Evolutionary conservation across 441 rosid genomes (phyloP).

Genomic region (Manihot esculenta): DNA sequence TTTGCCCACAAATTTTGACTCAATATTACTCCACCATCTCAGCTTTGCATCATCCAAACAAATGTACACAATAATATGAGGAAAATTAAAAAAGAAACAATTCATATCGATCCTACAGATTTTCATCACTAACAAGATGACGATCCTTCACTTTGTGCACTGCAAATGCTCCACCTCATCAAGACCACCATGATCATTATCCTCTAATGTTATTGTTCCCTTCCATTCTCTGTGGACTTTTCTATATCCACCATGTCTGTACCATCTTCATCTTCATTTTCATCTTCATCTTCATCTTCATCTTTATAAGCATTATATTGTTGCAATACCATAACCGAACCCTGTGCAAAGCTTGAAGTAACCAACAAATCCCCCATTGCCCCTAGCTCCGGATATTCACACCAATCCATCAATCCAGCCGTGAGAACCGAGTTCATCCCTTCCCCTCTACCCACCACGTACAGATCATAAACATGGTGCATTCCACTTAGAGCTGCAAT

Average conservation of each 20-base stretch:
- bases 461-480: slow-evolving; percentile 23
- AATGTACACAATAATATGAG: not conserved
- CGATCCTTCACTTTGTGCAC: not conserved
- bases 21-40: too few relatives aligned
- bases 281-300: not conserved
- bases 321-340: slow-evolving; percentile 39
- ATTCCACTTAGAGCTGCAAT: slow-evolving; percentile 21
- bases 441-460: slow-evolving; percentile 39
- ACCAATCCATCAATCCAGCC: slow-evolving; percentile 36
- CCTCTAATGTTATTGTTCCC: not conserved
- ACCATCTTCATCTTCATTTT: not conserved
- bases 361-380: slow-evolving; percentile 36
- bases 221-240: not conserved
- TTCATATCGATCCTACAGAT: not conserved
- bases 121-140: not conserved
- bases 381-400: slow-evolving; percentile 44
- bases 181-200: not conserved
- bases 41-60: too few relatives aligned
- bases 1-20: too few relatives aligned
- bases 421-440: slow-evolving; percentile 32
- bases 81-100: not conserved
- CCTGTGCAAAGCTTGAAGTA: slow-evolving; percentile 24
- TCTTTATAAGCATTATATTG: slow-evolving; percentile 17
- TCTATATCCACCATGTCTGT: not conserved
- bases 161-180: slow-evolving; percentile 22